These are phyloP conservation scores for Cylindrotheca fusiformis DNA, from an alignment of 108 stramenopile genomes.

Conservation along the genomic window DNA sequence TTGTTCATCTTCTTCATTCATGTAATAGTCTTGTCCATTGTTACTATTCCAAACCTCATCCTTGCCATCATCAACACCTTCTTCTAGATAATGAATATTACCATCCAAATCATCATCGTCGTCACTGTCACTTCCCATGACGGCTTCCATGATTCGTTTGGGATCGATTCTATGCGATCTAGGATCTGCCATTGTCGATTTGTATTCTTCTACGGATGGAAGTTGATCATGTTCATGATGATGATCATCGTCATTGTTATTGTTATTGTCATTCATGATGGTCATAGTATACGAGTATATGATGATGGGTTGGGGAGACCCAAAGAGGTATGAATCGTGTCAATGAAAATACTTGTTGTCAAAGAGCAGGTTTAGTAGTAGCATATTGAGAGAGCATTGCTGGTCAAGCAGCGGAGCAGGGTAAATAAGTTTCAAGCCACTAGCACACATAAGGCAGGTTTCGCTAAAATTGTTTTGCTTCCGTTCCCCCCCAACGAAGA, in stretches of 20 bases:
- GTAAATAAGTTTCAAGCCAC: too few species aligned
- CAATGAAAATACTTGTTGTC: too few species aligned
- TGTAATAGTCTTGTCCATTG: not conserved
- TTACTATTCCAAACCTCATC: too few species aligned
- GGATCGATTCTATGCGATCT: not conserved
- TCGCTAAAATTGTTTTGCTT: too few species aligned
- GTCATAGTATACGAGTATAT: too few species aligned
- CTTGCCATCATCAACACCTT: not conserved
- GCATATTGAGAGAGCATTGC: too few species aligned
- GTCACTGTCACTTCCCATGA: slow-evolving; percentile 8
- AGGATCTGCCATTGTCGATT: not conserved
- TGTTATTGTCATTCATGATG: not conserved
- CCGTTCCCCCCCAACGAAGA: too few species aligned
- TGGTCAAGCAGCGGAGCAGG: too few species aligned
- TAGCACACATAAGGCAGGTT: too few species aligned
- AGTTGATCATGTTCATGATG: slow-evolving; percentile 12
- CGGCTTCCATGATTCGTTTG: not conserved
- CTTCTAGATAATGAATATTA: not conserved
- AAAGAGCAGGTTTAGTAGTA: too few species aligned
- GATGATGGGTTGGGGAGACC: too few species aligned
- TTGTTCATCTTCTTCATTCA: not conserved
- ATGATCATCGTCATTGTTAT: not conserved
- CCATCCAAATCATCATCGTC: not conserved
- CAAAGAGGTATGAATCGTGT: too few species aligned
- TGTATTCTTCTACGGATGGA: slow-evolving; percentile 16